Evolutionary conservation across 2,329 filamentous ascomycete species (phyloP).

Genomic region (Scedosporium minutisporum): DNA sequence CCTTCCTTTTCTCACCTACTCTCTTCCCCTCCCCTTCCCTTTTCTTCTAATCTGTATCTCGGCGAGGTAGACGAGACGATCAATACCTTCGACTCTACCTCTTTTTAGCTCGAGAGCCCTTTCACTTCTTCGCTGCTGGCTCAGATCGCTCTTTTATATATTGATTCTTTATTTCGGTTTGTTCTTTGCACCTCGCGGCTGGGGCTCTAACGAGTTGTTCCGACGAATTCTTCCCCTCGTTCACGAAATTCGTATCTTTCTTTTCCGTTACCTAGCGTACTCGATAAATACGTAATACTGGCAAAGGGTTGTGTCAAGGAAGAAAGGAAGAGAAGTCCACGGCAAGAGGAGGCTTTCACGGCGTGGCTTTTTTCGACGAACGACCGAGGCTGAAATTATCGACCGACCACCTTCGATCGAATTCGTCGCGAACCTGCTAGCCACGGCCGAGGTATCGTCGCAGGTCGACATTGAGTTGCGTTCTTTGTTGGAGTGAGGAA

Average conservation of each 20-base stretch:
- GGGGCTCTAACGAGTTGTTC: constrained; percentile 2
- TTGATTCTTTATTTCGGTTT: constrained; percentile 15
- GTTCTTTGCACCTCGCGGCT: constrained; percentile 4
- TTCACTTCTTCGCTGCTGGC: constrained; percentile 45
- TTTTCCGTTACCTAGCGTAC: neutral
- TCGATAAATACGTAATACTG: neutral
- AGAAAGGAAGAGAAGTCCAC: neutral
- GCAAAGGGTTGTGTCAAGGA: neutral
- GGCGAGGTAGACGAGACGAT: constrained; percentile 4
- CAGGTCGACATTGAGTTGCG: constrained; percentile 43
- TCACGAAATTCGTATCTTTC: neutral
- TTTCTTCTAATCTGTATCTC: constrained; percentile 6
- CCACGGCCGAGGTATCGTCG: constrained; percentile 26
- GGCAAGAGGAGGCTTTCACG: neutral
- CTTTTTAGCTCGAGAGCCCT: constrained; percentile 16
- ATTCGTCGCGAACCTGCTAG: neutral
- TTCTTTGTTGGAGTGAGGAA: constrained; percentile 11
- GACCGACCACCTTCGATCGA: neutral
- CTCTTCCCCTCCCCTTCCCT: constrained; percentile 11
- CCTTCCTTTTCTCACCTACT: constrained; percentile 12
- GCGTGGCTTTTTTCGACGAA: neutral
- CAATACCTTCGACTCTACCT: neutral
- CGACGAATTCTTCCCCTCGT: constrained; percentile 1
- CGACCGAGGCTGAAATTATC: neutral
- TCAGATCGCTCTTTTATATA: constrained; percentile 39